These are phyloP conservation scores for Phaffomyces antillensis DNA, from an alignment of 805 yeast species.

Conservation along the genomic window DNA sequence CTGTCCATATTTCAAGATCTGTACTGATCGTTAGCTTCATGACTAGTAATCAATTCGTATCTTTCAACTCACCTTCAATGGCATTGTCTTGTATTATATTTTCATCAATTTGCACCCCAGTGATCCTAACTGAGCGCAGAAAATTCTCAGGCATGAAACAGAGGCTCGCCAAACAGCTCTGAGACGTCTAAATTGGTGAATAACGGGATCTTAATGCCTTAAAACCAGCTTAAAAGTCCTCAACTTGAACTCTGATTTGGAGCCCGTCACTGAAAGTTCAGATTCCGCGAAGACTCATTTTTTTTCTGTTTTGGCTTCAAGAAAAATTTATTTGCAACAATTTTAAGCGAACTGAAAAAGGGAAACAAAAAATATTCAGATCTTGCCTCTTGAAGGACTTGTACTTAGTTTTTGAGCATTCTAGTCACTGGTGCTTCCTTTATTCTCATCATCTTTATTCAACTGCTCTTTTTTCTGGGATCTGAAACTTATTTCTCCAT, in stretches of 20 bases:
- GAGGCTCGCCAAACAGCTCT: background rate
- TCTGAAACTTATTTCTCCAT: too few relatives aligned
- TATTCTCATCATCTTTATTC: background rate
- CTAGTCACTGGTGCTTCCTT: too few relatives aligned
- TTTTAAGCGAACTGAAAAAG: background rate
- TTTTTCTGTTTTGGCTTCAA: background rate
- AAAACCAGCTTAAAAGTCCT: background rate
- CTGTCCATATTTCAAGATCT: constrained; percentile 22
- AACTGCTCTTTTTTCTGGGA: too few relatives aligned
- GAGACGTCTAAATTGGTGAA: background rate
- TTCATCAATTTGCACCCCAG: constrained; percentile 5
- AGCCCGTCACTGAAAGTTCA: background rate
- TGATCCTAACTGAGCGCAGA: constrained; percentile 7
- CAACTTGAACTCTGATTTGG: background rate
- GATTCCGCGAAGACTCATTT: background rate
- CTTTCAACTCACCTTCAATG: background rate
- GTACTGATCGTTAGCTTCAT: background rate
- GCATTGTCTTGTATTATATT: background rate
- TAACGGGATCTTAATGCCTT: background rate
- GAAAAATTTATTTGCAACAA: background rate
- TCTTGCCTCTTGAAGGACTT: too few relatives aligned
- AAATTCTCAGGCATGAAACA: constrained; percentile 6
- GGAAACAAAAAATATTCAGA: too few relatives aligned
- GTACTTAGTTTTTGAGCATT: too few relatives aligned
- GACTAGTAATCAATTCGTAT: background rate